These are phyloP conservation scores for Aspergillus pseudonomiae DNA, from an alignment of 2,329 filamentous ascomycete genomes.

Conservation along the genomic window DNA sequence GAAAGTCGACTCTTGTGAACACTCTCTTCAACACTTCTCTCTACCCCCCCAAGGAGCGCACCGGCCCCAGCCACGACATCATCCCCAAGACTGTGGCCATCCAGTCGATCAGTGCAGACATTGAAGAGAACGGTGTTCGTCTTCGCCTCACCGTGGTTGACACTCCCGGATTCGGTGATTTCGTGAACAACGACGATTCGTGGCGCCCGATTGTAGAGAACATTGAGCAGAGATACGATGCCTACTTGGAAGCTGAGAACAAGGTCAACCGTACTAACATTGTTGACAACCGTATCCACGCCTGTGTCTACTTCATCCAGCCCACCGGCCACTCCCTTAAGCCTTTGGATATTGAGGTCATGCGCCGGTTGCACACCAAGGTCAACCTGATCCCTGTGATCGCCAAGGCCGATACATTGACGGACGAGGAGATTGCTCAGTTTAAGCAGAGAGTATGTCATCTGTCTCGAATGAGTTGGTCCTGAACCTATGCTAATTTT, in stretches of 20 bases:
- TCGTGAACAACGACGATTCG: conserved; percentile 99
- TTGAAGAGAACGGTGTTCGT: conserved; percentile 97
- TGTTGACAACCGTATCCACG: conserved; percentile 97
- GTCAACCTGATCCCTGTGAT: conserved; percentile 99
- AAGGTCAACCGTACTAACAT: conserved; percentile 99
- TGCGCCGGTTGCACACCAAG: conserved; percentile 99
- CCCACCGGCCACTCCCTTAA: conserved; percentile 98
- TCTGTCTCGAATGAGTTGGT: background rate
- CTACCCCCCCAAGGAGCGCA: conserved; percentile 98
- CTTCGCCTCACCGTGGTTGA: conserved; percentile 96
- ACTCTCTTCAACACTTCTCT: conserved; percentile 99
- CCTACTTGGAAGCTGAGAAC: conserved; percentile 98
- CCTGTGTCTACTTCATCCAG: conserved; percentile 99
- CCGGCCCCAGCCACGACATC: conserved; percentile 94
- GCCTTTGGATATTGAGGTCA: conserved; percentile 98
- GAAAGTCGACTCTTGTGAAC: conserved; percentile 99
- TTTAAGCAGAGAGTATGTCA: conserved; percentile 92
- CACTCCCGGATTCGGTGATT: conserved; percentile 97
- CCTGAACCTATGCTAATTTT: conserved; percentile 27
- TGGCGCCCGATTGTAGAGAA: conserved; percentile 99
- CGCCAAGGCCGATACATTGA: conserved; percentile 96
- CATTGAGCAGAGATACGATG: conserved; percentile 98
- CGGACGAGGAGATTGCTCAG: conserved; percentile 88
- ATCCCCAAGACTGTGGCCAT: conserved; percentile 98
- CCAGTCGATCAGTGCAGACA: conserved; percentile 92